Evolutionary conservation across 805 yeast species (phyloP), one percentile per base, ranked within the genome.

Genomic region (Zygoascus ofunaensis): DNA sequence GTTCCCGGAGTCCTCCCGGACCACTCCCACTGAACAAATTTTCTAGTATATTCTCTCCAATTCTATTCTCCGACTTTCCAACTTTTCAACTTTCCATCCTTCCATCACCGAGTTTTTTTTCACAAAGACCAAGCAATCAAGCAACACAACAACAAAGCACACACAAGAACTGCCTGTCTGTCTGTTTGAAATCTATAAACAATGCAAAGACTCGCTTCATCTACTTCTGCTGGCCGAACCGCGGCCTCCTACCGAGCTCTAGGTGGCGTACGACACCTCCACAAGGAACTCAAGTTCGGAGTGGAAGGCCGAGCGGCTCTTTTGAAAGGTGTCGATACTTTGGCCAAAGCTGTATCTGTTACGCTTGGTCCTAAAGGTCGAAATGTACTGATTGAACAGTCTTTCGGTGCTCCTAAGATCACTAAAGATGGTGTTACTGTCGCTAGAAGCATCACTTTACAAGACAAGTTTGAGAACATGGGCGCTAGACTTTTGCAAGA

Each of bases 351-450:
- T 19, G 98, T 90, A 41, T 80, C 95, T 32, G 94, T 94, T 43
- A 92, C 98, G 33, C 73, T 90, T 50, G 98, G 98, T 43, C 98
- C 98, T 58, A 89, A 89, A 67, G 98, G 98, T 61, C 82, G 98
- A 69, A 90, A 87, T 59, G 98, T 87, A 33, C 75, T 90, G 56
- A 89, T 92, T 62, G 97, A 90, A 71, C 98, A 92, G 71, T 82
- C 86, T 51, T 92, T 86, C 55, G 97, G 96, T 54, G 77, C 95
- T 43, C 98, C 98, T 57, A 90, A 90, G 73, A 90, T 90, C 74
- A 90, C 98, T 68, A 90, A 90, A 72, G 98, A 90, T 65, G 98
- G 98, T 77, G 97, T 87, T 42, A 87, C 97, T 39, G 97, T 90
- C 48, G 98, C 98, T 50, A 78, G 75, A 60, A 80, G 94, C 44